Base-by-base conservation (phyloP, 1,284 basidiomycete genomes). In the Tilletia indica region DNA sequence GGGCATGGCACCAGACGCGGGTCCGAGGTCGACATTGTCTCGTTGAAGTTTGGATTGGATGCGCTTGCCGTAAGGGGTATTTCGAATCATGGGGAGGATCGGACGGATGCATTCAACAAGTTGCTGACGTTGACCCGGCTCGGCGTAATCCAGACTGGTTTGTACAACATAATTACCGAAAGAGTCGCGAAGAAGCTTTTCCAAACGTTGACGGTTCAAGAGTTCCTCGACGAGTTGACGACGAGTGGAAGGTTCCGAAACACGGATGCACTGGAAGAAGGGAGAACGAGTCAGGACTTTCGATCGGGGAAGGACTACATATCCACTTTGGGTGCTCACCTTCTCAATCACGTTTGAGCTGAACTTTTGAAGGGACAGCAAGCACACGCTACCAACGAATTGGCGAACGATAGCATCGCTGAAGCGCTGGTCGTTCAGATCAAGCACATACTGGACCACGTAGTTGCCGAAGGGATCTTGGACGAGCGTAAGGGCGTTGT, bases 401-500 rank as follows among this genome's bases (percentile, higher is more conserved):
- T 99, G 97, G 77, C 96, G 91, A 81, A 99, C 97, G 78, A 99
- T 92, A 63, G 89, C 95, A 85, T 98, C 96, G 78, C 93, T 97
- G 88, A 97, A 99, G 66, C 96, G 90, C 84, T 93, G 94, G 86
- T 99, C 95, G 86, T 98, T 99, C 82, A 99, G 87, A 84, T 99
- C 97, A 69, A 99, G 89, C 76, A 99, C 97, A 84, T 97, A 97
- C 89, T 97, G 93, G 58, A 95, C 93, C 79, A 93, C 93, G 80
- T 95, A 95, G 87, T 95, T 94, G 79, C 94, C 95, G 82, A 98
- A 98, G 45, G 97, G 97, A 85, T 99, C 97, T 86, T 99, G 97
- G 34, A 99, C 97, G 72, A 99, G 89, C 31, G 95, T 97, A 75
- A 99, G 88, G 8, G 96, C 96, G 81, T 99, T 96, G 87, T 92